phyloP scores from a whole-genome alignment of 2,329 filamentous ascomycete genomes.

The Arthrinium puccinioides region DNA sequence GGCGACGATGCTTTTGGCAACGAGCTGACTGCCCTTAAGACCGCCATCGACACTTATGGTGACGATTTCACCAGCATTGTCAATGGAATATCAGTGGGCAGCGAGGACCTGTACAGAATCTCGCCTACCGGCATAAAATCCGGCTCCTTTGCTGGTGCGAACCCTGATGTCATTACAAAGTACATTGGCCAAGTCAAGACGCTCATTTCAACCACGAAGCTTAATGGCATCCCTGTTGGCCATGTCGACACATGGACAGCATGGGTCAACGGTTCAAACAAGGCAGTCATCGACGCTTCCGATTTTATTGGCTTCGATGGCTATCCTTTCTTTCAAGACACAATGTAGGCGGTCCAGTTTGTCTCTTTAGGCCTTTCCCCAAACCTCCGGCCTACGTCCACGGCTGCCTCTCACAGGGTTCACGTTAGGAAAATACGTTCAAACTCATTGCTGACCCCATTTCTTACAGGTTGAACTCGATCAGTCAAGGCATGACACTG shows the following conservation, averaged over 20 bases:
- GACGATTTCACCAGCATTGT: conserved; percentile 57
- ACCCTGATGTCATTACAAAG: conserved; percentile 52
- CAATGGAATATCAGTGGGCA: conserved; percentile 74
- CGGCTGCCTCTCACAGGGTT: too few relatives aligned
- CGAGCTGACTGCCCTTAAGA: conserved; percentile 65
- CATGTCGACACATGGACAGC: conserved; percentile 89
- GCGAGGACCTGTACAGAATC: conserved; percentile 78
- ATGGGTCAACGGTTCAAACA: conserved; percentile 68
- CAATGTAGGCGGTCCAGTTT: too few relatives aligned
- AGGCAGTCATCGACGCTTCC: conserved; percentile 56
- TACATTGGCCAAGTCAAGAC: conserved; percentile 66
- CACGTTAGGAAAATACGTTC: too few relatives aligned
- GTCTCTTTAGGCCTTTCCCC: too few relatives aligned
- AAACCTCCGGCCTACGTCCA: too few relatives aligned
- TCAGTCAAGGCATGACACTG: conserved; percentile 55
- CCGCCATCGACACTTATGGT: conserved; percentile 64
- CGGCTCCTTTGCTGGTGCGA: conserved; percentile 53
- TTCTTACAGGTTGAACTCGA: too few relatives aligned
- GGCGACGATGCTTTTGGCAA: conserved; percentile 57
- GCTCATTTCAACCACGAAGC: conserved; percentile 54
- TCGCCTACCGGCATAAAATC: conserved; percentile 54
- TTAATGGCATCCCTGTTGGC: conserved; percentile 57
- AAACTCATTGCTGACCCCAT: too few relatives aligned
- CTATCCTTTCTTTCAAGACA: conserved; percentile 78
- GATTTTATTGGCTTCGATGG: conserved; percentile 83